These are phyloP conservation scores for Syncephalastrum racemosum DNA, from an alignment of 371 early-diverging fungal species.

Conservation along the genomic window DNA sequence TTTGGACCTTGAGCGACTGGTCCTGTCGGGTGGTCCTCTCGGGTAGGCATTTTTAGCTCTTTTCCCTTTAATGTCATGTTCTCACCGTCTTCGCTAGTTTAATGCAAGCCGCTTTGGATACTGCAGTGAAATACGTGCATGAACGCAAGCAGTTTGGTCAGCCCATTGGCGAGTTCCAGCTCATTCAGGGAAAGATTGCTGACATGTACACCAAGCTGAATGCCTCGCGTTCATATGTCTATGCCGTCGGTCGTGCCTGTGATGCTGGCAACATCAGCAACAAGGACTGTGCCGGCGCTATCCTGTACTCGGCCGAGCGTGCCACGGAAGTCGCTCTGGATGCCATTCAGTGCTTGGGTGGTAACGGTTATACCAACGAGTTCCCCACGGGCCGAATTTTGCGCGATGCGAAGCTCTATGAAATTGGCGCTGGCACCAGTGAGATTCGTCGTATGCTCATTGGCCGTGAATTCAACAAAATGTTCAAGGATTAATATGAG, in stretches of 20 bases:
- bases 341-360: conserved; percentile 95
- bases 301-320: conserved; percentile 93
- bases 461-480: conserved; percentile 75
- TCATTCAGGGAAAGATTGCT: conserved; percentile 93
- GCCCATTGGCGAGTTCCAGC: conserved; percentile 90
- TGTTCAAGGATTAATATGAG: conserved; percentile 27
- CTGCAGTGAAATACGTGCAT: conserved; percentile 85
- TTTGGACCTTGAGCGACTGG: conserved; percentile 90
- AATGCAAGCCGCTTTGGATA: conserved; percentile 91
- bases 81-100: conserved; percentile 40
- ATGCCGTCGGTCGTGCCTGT: conserved; percentile 89
- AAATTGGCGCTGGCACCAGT: conserved; percentile 97
- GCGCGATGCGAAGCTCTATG: conserved; percentile 96
- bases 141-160: conserved; percentile 87
- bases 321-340: conserved; percentile 95
- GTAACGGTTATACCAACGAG: conserved; percentile 97
- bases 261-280: conserved; percentile 80
- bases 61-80: no score
- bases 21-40: conserved; percentile 92
- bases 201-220: conserved; percentile 97
- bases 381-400: conserved; percentile 91
- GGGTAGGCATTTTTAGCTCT: conserved; percentile 49
- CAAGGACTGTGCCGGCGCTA: conserved; percentile 96
- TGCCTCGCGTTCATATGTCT: conserved; percentile 90
- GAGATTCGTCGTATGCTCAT: conserved; percentile 98